phyloP scores from a whole-genome alignment of 129 eudicot species.

The Centrapalus pauciflorus region DNA sequence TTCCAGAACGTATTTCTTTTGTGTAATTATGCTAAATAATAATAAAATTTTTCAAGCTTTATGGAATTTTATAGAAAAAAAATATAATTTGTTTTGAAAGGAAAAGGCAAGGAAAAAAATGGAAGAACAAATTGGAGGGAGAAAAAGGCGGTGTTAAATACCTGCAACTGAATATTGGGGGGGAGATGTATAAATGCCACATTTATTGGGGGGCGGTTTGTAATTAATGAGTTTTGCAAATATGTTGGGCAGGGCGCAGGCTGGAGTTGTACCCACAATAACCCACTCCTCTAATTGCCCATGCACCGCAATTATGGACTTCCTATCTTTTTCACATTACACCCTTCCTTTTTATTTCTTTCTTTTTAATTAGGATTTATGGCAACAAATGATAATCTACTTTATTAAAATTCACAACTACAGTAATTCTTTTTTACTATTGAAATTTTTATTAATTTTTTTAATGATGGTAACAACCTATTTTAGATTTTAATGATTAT shows the following conservation, averaged over 20 bases:
- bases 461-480: too few species aligned
- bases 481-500: too few species aligned
- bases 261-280: slow-evolving; percentile 34
- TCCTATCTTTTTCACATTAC: background rate
- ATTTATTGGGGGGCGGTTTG: slow-evolving; percentile 32
- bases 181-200: slow-evolving; percentile 28
- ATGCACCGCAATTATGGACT: slow-evolving; percentile 31
- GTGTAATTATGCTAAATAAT: too few species aligned
- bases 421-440: too few species aligned
- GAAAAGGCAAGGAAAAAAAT: background rate
- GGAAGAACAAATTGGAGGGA: background rate
- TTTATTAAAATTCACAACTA: too few species aligned
- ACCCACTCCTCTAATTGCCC: slow-evolving; percentile 34
- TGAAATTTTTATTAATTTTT: too few species aligned
- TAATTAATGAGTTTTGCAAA: slow-evolving; percentile 26
- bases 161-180: slow-evolving; percentile 18
- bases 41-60: too few species aligned
- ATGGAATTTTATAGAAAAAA: background rate
- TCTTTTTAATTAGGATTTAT: too few species aligned
- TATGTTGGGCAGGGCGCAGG: slow-evolving; percentile 47
- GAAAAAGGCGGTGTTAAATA: slow-evolving; percentile 18
- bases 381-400: too few species aligned
- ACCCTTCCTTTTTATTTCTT: too few species aligned
- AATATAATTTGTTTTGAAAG: background rate
- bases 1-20: too few species aligned